Conservation (phyloP, 1,139 yeast species). For the Yamadazyma sp. region DNA sequence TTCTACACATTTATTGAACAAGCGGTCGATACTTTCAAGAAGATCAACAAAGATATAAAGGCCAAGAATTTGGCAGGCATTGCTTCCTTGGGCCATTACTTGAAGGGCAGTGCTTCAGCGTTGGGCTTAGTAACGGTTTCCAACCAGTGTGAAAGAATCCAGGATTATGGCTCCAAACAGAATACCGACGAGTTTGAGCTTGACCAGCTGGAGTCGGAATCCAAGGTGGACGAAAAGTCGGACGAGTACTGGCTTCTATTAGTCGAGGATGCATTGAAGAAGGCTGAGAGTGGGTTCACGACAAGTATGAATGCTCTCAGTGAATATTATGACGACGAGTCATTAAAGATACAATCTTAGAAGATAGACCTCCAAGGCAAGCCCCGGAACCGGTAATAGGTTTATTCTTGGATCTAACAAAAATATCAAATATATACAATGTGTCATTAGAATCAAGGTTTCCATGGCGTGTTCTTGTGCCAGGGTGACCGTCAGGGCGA, state of each 20-base stretch:
- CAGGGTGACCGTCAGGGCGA: no score
- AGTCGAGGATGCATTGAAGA: slow-evolving; percentile 54
- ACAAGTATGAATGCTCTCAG: slow-evolving; percentile 58
- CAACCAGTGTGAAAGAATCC: slow-evolving; percentile 88
- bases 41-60: slow-evolving; percentile 61
- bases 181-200: slow-evolving; percentile 25
- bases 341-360: slow-evolving; percentile 17
- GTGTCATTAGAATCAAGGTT: neutral
- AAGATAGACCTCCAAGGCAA: no score
- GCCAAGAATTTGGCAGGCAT: slow-evolving; percentile 55
- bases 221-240: slow-evolving; percentile 16
- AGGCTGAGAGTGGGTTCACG: slow-evolving; percentile 58
- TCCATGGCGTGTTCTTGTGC: no score
- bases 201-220: slow-evolving; percentile 5
- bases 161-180: slow-evolving; percentile 75
- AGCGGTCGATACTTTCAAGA: slow-evolving; percentile 74
- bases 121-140: slow-evolving; percentile 82
- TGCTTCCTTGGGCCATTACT: slow-evolving; percentile 82
- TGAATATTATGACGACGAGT: slow-evolving; percentile 55
- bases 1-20: slow-evolving; percentile 87
- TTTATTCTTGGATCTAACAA: no score
- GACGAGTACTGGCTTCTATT: slow-evolving; percentile 51
- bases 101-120: slow-evolving; percentile 96
- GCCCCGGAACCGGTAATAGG: no score
- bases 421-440: no score